Evolutionary conservation across 2,329 filamentous ascomycete genomes (phyloP).

Genomic region (Pezicula carpinea): DNA sequence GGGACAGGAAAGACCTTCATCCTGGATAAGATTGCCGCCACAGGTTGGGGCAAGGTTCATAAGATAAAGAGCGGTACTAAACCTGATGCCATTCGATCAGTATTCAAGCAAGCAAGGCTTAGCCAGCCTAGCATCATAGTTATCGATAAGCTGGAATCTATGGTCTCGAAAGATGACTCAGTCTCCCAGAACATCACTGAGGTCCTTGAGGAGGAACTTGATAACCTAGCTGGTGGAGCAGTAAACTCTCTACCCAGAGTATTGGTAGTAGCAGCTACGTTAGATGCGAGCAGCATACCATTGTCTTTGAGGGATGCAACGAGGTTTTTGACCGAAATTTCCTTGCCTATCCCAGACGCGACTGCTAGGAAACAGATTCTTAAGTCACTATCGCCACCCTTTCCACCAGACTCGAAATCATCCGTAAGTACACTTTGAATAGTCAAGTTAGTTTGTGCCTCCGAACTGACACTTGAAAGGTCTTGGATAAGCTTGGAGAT

Average conservation of each 20-base stretch:
- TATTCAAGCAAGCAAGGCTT: conserved; percentile 64
- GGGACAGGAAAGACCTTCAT: conserved; percentile 83
- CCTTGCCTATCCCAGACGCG: conserved; percentile 73
- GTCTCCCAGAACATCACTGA: conserved; percentile 47
- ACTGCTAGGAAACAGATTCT: conserved; percentile 70
- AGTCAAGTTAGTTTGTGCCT: no score
- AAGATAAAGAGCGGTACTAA: conserved; percentile 54
- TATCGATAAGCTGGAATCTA: conserved; percentile 70
- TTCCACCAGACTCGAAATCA: conserved; percentile 39
- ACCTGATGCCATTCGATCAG: conserved; percentile 55
- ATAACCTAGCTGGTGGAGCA: conserved; percentile 39
- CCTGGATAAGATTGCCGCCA: conserved; percentile 60
- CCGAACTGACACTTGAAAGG: conserved; percentile 31
- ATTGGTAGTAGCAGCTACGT: conserved; percentile 70
- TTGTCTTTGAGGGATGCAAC: conserved; percentile 58
- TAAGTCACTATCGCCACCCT: conserved; percentile 40
- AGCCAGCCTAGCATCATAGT: conserved; percentile 73
- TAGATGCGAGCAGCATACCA: conserved; percentile 69
- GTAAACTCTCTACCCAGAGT: conserved; percentile 44
- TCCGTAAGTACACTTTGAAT: no score
- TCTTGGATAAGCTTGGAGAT: conserved; percentile 59
- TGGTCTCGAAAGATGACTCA: conserved; percentile 57
- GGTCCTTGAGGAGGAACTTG: conserved; percentile 49
- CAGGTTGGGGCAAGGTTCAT: conserved; percentile 67
- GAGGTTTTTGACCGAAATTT: conserved; percentile 64